phyloP scores from a whole-genome alignment of 805 yeast genomes.

The Cyberlindnera galapagoensis region DNA sequence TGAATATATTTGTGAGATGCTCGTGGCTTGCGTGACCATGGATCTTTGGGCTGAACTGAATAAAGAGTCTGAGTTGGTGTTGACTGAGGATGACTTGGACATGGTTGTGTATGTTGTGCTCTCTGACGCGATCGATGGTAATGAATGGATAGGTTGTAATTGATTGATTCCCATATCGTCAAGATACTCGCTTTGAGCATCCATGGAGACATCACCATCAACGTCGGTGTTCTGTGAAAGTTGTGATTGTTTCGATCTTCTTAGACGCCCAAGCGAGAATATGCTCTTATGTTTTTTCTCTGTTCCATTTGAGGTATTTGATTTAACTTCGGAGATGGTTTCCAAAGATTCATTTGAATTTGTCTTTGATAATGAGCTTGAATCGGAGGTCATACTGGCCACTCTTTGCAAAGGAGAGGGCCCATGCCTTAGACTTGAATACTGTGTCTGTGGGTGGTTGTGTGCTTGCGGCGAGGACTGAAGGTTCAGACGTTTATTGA shows the following conservation, averaged over 20 bases:
- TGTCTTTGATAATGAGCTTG: conserved; percentile 17
- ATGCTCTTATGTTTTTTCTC: not conserved
- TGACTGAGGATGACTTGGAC: conserved; percentile 6
- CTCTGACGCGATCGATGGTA: conserved; percentile 17
- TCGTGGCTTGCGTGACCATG: conserved; percentile 15
- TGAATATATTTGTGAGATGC: conserved; percentile 8
- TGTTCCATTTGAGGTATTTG: not conserved
- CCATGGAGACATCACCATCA: conserved; percentile 3
- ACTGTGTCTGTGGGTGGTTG: conserved; percentile 12
- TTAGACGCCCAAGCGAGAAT: no score
- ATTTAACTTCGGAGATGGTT: conserved; percentile 12
- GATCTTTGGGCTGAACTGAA: conserved; percentile 18
- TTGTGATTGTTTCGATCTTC: no score
- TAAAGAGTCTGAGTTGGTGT: conserved; percentile 10
- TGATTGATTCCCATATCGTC: conserved; percentile 4
- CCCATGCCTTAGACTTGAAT: conserved; percentile 24
- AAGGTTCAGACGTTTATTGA: conserved; percentile 20
- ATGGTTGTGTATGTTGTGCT: conserved; percentile 5
- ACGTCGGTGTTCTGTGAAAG: no score
- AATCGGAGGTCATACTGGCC: conserved; percentile 20
- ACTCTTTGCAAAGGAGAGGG: conserved; percentile 24
- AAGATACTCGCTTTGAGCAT: conserved; percentile 2
- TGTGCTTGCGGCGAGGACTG: conserved; percentile 5
- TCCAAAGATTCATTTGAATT: conserved; percentile 19
- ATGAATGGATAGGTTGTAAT: conserved; percentile 19